Evolutionary conservation across 164 flowering plant genomes (phyloP), one percentile per base, ranked within the genome.

Genomic region (Saururus chinensis): DNA sequence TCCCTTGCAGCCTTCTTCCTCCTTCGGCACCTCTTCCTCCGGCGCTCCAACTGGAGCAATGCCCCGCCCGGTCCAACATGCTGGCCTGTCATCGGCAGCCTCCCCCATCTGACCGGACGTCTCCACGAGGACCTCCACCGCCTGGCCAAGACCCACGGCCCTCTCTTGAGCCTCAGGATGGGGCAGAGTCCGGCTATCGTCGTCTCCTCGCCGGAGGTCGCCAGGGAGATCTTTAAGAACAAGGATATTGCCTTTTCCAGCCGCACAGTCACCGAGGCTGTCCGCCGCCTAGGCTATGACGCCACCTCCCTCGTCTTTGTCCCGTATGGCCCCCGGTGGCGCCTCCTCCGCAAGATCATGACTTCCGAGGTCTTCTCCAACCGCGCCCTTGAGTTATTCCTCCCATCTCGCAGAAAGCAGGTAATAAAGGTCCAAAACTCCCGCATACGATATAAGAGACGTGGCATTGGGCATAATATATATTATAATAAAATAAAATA

Each of bases 181-280:
- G 77, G 77, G 14, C 77, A 68, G 49, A 61, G 53, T 41, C 71
- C 74, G 0, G 70, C 72, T 16, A 68, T 74, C 40, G 74, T 74
- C 10, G 72, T 71, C 42, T 74, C 77, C 7, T 70, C 72, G 30
- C 77, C 77, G 14, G 70, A 68, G 7, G 42, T 71, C 14, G 35
- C 62, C 8, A 41, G 49, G 30, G 77, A 70, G 57, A 71, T 74
- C 14, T 63, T 74, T 24, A 74, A 71, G 61, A 62, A 65, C 51
- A 49, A 74, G 35, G 77, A 74, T 40, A 20, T 56, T 0, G 37
- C 65, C 51, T 64, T 74, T 57, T 74, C 77, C 7, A 74, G 77
- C 72, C 70, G 77, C 21, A 64, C 72, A 4, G 66, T 71, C 53
- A 74, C 72, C 12, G 72, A 71, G 56, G 77, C 74, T 14, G 70